Evolutionary conservation across 2,329 filamentous ascomycete genomes (phyloP).

Genomic region (Metarhizium album): DNA sequence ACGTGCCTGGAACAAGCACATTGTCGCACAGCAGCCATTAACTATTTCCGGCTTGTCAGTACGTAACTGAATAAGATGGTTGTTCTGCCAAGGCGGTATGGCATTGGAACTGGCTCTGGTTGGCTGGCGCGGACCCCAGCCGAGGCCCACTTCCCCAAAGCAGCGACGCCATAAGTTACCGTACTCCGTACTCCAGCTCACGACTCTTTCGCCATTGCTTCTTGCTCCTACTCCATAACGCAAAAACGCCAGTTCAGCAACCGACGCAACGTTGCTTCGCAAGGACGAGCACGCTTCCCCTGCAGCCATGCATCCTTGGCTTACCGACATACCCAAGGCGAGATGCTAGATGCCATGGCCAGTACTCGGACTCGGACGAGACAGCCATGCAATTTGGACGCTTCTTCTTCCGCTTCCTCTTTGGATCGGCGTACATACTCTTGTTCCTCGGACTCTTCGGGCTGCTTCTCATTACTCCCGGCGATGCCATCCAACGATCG

Average conservation of each 20-base stretch:
- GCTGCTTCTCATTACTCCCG: conserved; percentile 70
- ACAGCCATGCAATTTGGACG: conserved; percentile 16
- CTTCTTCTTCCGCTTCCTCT: conserved; percentile 68
- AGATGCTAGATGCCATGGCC: conserved; percentile 1
- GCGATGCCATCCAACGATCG: conserved; percentile 71
- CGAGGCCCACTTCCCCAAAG: not conserved
- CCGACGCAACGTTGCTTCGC: not conserved
- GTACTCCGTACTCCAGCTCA: not conserved
- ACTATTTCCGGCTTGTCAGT: too few species aligned
- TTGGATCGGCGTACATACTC: conserved; percentile 66
- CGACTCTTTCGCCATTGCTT: not conserved
- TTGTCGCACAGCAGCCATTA: not conserved
- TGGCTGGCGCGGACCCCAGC: not conserved
- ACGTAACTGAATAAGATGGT: too few species aligned
- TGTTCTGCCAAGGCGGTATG: too few species aligned
- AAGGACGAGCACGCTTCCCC: not conserved
- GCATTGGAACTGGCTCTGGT: not conserved
- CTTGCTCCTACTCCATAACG: not conserved
- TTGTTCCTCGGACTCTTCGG: conserved; percentile 63
- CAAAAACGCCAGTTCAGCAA: not conserved
- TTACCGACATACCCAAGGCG: conserved; percentile 6
- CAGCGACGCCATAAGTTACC: not conserved
- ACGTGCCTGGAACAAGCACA: not conserved
- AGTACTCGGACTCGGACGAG: not conserved
- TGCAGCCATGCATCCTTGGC: conserved; percentile 18